Conservation (phyloP, 345 rosid genomes). For the Eucalyptus melliodora region DNA sequence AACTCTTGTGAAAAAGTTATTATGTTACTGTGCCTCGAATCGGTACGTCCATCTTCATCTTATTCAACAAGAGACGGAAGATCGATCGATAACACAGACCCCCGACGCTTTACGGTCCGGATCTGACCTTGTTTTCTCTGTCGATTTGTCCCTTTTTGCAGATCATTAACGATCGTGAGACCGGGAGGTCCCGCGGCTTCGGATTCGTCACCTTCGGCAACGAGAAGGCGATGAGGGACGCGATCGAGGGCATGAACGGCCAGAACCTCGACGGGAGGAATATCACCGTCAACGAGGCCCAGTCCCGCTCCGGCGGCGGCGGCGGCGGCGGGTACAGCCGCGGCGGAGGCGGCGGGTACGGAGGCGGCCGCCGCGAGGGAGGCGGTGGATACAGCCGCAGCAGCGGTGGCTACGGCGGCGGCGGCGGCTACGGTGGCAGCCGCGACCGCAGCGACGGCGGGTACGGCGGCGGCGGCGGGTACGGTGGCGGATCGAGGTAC, state of each 20-base stretch:
- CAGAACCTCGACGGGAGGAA: slow-evolving; percentile 74
- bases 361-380: slow-evolving; percentile 14
- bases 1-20: slow-evolving; percentile 24
- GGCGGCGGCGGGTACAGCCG: slow-evolving; percentile 32
- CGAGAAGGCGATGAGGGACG: slow-evolving; percentile 72
- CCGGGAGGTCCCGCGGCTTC: slow-evolving; percentile 74
- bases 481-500: background rate
- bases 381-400: slow-evolving; percentile 32
- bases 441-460: slow-evolving; percentile 18
- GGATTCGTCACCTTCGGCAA: slow-evolving; percentile 81
- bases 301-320: slow-evolving; percentile 50
- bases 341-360: slow-evolving; percentile 36
- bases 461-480: slow-evolving; percentile 10
- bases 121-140: background rate
- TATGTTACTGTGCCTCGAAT: slow-evolving; percentile 28
- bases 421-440: slow-evolving; percentile 21
- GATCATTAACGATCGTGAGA: slow-evolving; percentile 81
- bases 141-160: background rate
- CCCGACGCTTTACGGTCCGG: background rate
- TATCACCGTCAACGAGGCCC: slow-evolving; percentile 80
- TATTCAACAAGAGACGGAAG: slow-evolving; percentile 38
- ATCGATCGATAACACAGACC: slow-evolving; percentile 14
- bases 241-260: slow-evolving; percentile 87
- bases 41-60: slow-evolving; percentile 96
- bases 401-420: slow-evolving; percentile 11